These are phyloP conservation scores for Colletotrichum paranaense DNA, from an alignment of 2,329 filamentous ascomycete genomes.

Conservation along the genomic window DNA sequence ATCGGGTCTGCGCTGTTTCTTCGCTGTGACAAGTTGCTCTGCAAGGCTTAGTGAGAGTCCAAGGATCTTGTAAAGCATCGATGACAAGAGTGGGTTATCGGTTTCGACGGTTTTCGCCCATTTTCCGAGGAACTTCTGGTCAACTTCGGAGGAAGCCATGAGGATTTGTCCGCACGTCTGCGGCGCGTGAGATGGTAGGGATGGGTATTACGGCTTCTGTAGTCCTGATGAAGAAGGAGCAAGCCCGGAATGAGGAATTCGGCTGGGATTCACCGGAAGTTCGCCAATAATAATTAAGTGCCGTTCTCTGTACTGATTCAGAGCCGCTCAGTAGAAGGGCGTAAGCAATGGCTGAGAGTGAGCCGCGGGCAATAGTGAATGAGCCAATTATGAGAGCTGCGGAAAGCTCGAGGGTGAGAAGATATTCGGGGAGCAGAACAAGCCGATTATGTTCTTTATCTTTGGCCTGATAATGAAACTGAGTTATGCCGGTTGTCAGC, in stretches of 20 bases:
- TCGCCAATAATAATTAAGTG: neutral
- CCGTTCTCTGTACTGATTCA: neutral
- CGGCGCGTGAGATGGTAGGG: neutral
- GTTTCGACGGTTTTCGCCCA: conserved; percentile 84
- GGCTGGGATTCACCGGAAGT: neutral
- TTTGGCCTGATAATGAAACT: conserved; percentile 9
- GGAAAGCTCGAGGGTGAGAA: too few species aligned
- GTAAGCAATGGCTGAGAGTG: neutral
- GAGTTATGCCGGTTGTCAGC: neutral
- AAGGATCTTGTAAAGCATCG: conserved; percentile 89
- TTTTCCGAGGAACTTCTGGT: conserved; percentile 95
- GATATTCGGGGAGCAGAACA: neutral
- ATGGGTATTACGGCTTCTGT: neutral
- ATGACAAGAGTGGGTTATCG: conserved; percentile 82
- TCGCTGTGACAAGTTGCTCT: conserved; percentile 83
- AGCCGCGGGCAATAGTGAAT: neutral
- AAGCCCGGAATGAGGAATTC: neutral
- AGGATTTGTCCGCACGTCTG: conserved; percentile 35
- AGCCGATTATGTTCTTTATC: neutral
- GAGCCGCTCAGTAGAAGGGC: neutral
- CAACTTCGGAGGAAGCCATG: conserved; percentile 97
- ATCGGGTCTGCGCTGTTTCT: conserved; percentile 86
- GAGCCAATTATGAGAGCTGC: neutral
- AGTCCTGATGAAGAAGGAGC: neutral
- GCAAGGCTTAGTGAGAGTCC: conserved; percentile 91